Evolutionary conservation across 805 yeast genomes (phyloP), one percentile per base, ranked within the genome.

Genomic region (Candida maesae): DNA sequence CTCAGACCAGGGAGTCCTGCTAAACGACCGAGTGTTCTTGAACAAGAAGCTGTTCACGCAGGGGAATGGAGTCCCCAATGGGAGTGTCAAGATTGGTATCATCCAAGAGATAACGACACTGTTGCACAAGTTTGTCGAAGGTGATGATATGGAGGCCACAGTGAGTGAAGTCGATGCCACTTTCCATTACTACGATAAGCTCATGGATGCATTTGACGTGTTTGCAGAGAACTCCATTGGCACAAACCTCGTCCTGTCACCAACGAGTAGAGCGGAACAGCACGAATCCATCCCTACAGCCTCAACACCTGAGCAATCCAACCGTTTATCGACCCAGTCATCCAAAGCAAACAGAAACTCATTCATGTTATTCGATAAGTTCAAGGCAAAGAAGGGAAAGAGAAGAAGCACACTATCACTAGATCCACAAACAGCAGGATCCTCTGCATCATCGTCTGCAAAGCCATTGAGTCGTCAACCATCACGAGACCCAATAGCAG

Each of bases 191-290:
- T 56, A 56, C 28, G 43, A 44, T 13, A 55, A 51, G 31, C 31
- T 56, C 9, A 47, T 55, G 52, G 49, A 47, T 35, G 60, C 60
- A 6, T 56, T 53, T 38, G 56, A 53, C 7, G 41, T 50, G 4
- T 39, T 55, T 28, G 40, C 41, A 12, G 20, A 16, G 3, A 26
- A 33, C 19, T 40, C 39, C 6, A 33, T 33, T 16, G 9, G 12
- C 6, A 31, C 39, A 6, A 37, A 32, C 18, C 21, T 33, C 4
- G 14, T 35, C 7, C 23, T 38, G 14, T 28, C 42, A 20, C n/a
- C 35, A 27, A 7, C 30, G 36, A 36, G 13, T 20, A n/a, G 30
- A 11, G 16, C 25, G 27, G 39, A 28, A 14, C 18, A 28, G 25
- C 34, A 40, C 14, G 26, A 21, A 5, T 10, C 7, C 24, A 21